A percentile compares a stretch with the other conserved stretches of the same genome.
Evolutionary conservation across 177 flowering plant species (phyloP).

Genomic region (Vitis hybrid): DNA sequence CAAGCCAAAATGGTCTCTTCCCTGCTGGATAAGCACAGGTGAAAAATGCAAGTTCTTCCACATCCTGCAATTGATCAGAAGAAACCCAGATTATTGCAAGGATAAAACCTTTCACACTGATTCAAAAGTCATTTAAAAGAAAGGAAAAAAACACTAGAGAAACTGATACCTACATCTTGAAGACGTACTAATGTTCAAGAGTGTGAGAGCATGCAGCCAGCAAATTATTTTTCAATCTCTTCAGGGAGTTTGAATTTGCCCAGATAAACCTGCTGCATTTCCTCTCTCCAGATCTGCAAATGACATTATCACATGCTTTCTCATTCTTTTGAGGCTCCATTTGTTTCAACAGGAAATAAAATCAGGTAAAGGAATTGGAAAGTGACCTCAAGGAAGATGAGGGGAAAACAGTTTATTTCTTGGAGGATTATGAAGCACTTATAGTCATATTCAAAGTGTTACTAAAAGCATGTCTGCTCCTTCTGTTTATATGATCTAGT

Average conservation of each 20-base stretch:
- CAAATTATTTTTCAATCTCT: slow-evolving; percentile 46
- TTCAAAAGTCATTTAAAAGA: background rate
- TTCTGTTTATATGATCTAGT: too few relatives aligned
- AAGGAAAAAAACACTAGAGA: background rate
- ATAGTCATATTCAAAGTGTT: too few relatives aligned
- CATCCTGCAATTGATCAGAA: background rate
- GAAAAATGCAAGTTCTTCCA: background rate
- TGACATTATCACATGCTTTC: too few relatives aligned
- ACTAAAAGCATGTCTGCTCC: too few relatives aligned
- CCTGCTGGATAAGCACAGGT: background rate
- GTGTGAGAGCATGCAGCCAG: background rate
- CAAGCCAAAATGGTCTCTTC: background rate
- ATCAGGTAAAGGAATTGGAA: background rate
- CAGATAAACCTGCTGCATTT: slow-evolving; percentile 84
- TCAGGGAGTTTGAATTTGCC: slow-evolving; percentile 61
- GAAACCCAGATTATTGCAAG: background rate
- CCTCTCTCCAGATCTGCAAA: slow-evolving; percentile 91
- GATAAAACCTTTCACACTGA: background rate
- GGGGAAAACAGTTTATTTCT: too few relatives aligned
- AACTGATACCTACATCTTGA: background rate
- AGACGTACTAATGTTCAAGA: background rate
- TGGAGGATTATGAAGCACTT: too few relatives aligned
- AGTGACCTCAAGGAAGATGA: background rate
- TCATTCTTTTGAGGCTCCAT: too few relatives aligned
- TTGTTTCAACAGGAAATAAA: background rate